Evolutionary conservation across 768 basidiomycete genomes (phyloP).

Genomic region (Russula ochroleuca): DNA sequence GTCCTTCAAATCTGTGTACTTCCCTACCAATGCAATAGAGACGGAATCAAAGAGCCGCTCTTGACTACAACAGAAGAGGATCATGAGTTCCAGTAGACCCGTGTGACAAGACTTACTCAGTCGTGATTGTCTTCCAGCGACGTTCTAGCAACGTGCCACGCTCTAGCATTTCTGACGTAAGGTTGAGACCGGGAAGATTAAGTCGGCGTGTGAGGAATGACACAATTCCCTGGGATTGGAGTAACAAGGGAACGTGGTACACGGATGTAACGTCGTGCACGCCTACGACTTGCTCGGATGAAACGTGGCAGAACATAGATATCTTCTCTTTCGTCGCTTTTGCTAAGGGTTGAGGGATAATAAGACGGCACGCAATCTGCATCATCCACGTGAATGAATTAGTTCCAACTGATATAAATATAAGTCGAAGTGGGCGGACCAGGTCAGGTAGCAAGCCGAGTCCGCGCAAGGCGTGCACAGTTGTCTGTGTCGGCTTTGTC

Average conservation of each 20-base stretch:
- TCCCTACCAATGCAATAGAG: conserved; percentile 88
- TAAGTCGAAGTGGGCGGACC: conserved; percentile 37
- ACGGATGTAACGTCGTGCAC: conserved; percentile 96
- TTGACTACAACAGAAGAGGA: conserved; percentile 50
- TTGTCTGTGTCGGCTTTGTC: conserved; percentile 98
- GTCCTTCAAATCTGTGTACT: conserved; percentile 95
- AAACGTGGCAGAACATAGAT: conserved; percentile 98
- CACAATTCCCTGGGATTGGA: conserved; percentile 90
- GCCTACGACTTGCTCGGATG: conserved; percentile 83
- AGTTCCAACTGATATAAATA: neutral
- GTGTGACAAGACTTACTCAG: conserved; percentile 45
- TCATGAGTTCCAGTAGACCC: neutral
- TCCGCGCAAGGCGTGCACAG: conserved; percentile 88
- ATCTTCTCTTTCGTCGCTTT: conserved; percentile 90
- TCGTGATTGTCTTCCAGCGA: conserved; percentile 84
- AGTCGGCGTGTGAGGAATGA: conserved; percentile 78
- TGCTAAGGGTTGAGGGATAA: conserved; percentile 76
- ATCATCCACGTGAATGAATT: neutral
- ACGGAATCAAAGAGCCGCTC: conserved; percentile 89
- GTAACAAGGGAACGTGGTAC: conserved; percentile 92
- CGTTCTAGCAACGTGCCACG: conserved; percentile 60
- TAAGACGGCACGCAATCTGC: conserved; percentile 89
- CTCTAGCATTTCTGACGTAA: conserved; percentile 52
- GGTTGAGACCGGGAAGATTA: conserved; percentile 54
- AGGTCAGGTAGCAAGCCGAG: conserved; percentile 91